Evolutionary conservation across 2,329 filamentous ascomycete species (phyloP), one percentile per base, ranked within the genome.

Genomic region (Stylonectria norvegica): DNA sequence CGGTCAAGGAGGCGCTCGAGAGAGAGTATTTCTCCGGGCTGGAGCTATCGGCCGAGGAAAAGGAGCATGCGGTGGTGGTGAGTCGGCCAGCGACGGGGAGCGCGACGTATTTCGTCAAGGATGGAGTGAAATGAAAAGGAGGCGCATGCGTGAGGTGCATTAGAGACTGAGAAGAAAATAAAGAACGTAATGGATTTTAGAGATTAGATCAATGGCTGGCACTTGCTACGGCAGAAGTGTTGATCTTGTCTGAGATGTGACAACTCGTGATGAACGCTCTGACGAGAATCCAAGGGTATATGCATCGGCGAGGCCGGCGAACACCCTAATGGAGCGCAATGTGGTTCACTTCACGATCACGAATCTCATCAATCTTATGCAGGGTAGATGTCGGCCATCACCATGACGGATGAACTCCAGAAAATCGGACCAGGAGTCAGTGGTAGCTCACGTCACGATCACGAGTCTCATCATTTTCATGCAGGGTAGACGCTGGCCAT

Each of bases 31-130:
- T 94, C 64, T 69, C 76, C 40, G 85, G 84, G 70, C 76, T 76
- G 52, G 59, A 71, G 5, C 57, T 82, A 46, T 85, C 73, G 0
- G 75, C 79, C 16, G 86, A 93, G 67, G 86, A 89, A 67, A 72
- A 84, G 57, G 75, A 79, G 41, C 81, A 82, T 36, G 90, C 90
- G 0, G 85, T 97, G 45, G 86, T 97, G 19, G 89, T 95, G 34
- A 95, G 87, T 59, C 84, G 87, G 64, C 93, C 93, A 0, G 87
- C 87, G 4, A 82, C 83, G 52, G 89, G 89, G 20, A 83, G 79
- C 52, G 76, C 73, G 2, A 60, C 81, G 11, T 78, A 72, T 42
- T 47, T 69, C 32, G 64, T 73, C 8, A 45, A 61, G 32, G 61
- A 57, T 5, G 57, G 45, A 15, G 45, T 55, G 10, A 47, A 53